Evolutionary conservation across 1,284 basidiomycete species (phyloP), one percentile per base, ranked within the genome.

Genomic region (Coriolopsis trogii): DNA sequence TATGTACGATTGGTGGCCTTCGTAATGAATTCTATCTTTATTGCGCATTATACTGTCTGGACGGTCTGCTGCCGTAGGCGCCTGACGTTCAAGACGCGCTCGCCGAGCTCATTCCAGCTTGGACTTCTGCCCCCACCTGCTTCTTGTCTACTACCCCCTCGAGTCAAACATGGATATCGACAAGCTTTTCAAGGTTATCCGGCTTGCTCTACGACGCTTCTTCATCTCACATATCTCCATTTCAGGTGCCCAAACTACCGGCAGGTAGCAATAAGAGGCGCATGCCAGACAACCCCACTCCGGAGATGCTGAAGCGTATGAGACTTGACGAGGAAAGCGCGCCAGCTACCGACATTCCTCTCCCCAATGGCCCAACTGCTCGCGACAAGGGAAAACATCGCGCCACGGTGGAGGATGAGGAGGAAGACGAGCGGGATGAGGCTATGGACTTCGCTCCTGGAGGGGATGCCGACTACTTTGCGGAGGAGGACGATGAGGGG

Each of bases 401-500:
- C 56, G 74, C 73, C 4, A 83, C 79, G 0, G 80, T 91, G 4
- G 78, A 82, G 62, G 84, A 87, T 49, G 79, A 64, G 37, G 66
- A 70, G 20, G 73, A 74, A 13, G 78, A 84, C 20, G 78, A 78
- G 25, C 15, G 20, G 16, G 73, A 75, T n/a, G 68, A 69, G 15
- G 73, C 75, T 15, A 72, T 70, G 46, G 74, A 76, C 48, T 91
- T 92, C 69, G 90, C 89, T 1, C 87, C 90, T 4, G 89, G 89
- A 7, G 87, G 85, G 24, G 91, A 94, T 60, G 89, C 91, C 0
- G 93, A 95, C 66, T 94, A 95, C 65, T 95, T 90, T 63, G 82
- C 68, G 1, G 94, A 95, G 62, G 93, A 95, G 67, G 94, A 96
- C 63, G 91, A 89, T 23, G 93, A 95, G 60, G 95, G 95, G 0